phyloP scores from a whole-genome alignment of 2,329 filamentous ascomycete species.

The Sclerotinia spermophila region DNA sequence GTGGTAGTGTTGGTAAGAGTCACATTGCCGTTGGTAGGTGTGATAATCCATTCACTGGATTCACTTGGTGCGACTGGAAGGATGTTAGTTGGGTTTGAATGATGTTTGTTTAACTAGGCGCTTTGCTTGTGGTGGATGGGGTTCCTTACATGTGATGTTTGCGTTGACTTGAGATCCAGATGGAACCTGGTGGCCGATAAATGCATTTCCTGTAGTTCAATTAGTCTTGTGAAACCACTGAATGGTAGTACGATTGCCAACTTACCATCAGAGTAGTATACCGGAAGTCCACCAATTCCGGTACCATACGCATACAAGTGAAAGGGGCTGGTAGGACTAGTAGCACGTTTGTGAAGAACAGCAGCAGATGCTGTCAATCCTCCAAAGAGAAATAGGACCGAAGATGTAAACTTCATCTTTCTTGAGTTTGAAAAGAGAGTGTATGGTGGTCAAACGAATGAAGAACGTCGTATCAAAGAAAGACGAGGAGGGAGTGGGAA shows the following conservation, averaged over 20 bases:
- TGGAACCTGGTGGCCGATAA: not conserved
- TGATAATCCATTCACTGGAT: constrained; percentile 10
- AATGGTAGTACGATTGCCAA: not conserved
- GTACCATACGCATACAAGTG: constrained; percentile 15
- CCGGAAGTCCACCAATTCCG: constrained; percentile 10
- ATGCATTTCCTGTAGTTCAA: constrained; percentile 1
- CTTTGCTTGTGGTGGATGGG: not conserved
- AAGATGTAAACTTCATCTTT: constrained; percentile 11
- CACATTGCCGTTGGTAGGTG: not conserved
- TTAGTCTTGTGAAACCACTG: not conserved
- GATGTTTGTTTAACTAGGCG: too few relatives aligned
- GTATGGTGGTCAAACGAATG: not conserved
- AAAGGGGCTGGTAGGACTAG: not conserved
- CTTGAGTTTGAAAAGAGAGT: not conserved
- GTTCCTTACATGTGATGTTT: constrained; percentile 7
- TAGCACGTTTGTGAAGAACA: not conserved
- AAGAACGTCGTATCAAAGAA: not conserved
- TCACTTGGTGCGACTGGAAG: not conserved
- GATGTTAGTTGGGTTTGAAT: not conserved
- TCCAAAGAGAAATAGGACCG: constrained; percentile 5
- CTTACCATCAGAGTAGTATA: constrained; percentile 16
- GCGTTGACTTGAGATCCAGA: constrained; percentile 1
- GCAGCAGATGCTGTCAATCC: constrained; percentile 11
- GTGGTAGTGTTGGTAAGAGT: not conserved
- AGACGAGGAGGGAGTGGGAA: not conserved